Evolutionary conservation across 2,329 filamentous ascomycete species (phyloP).

Genomic region (Colletotrichum tabaci): DNA sequence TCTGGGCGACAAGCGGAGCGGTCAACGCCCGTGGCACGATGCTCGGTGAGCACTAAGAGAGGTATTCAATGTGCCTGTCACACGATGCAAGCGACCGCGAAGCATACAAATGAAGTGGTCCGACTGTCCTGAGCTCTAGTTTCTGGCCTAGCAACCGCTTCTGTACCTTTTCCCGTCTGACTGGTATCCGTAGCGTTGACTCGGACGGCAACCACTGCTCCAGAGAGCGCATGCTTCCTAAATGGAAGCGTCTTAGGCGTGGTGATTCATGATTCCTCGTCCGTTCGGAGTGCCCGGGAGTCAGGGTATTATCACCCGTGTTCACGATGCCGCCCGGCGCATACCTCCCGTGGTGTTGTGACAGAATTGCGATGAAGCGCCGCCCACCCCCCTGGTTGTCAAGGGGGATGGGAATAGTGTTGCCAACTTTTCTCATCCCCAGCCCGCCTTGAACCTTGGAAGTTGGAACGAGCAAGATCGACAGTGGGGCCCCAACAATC

Average conservation of each 20-base stretch:
- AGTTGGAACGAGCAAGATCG: slow-evolving; percentile 40
- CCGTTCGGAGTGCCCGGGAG: slow-evolving; percentile 7
- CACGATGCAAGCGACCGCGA: slow-evolving; percentile 22
- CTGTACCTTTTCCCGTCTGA: not conserved
- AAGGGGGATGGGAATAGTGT: slow-evolving; percentile 10
- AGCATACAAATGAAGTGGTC: not conserved
- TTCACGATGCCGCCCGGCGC: slow-evolving; percentile 32
- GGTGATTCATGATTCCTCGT: slow-evolving; percentile 25
- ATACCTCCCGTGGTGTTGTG: slow-evolving; percentile 26
- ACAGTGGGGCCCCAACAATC: slow-evolving; percentile 28
- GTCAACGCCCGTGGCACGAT: slow-evolving; percentile 21
- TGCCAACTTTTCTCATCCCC: slow-evolving; percentile 37
- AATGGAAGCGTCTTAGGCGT: not conserved
- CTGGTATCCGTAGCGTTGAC: not conserved
- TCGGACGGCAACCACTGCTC: not conserved
- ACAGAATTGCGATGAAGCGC: not conserved
- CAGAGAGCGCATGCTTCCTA: not conserved
- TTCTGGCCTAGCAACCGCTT: not conserved
- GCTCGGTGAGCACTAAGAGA: slow-evolving; percentile 19
- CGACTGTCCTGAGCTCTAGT: not conserved
- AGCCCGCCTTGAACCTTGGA: slow-evolving; percentile 29
- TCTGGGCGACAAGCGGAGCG: slow-evolving; percentile 4
- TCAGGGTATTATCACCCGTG: slow-evolving; percentile 4
- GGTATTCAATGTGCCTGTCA: slow-evolving; percentile 2
- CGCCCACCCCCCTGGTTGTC: slow-evolving; percentile 16